Conservation (phyloP, 2,329 filamentous ascomycete genomes). For the Emmonsia crescens region DNA sequence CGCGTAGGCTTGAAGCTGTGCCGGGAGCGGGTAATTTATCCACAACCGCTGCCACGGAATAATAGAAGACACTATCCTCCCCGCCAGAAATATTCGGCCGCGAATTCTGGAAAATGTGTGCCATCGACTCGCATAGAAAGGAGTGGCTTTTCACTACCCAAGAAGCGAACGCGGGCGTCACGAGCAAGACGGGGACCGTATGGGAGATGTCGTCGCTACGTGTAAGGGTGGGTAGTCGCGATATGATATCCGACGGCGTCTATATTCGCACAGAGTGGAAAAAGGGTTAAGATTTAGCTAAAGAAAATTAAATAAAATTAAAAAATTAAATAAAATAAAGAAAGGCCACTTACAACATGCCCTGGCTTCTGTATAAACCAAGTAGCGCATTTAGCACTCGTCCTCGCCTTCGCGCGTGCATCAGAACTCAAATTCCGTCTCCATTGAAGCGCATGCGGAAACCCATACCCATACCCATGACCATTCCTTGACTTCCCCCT, state of each 20-base stretch:
- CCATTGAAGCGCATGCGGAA: background rate
- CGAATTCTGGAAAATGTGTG: slow-evolving; percentile 17
- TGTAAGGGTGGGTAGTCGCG: slow-evolving; percentile 17
- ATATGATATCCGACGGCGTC: slow-evolving; percentile 22
- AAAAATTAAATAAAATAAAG: background rate
- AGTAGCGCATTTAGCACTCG: background rate
- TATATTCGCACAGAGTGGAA: slow-evolving; percentile 7
- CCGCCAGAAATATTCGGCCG: slow-evolving; percentile 4
- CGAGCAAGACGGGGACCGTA: slow-evolving; percentile 25
- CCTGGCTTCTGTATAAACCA: background rate
- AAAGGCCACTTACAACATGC: background rate
- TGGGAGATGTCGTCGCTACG: slow-evolving; percentile 9
- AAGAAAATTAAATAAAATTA: background rate
- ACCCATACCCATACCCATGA: background rate
- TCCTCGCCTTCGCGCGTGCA: background rate
- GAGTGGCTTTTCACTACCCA: slow-evolving; percentile 24
- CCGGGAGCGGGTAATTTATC: slow-evolving; percentile 24
- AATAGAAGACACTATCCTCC: slow-evolving; percentile 13
- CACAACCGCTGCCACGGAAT: slow-evolving; percentile 27
- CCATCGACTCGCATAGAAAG: slow-evolving; percentile 24
- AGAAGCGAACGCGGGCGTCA: slow-evolving; percentile 28
- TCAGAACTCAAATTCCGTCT: background rate
- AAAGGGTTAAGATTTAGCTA: background rate
- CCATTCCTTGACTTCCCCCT: background rate
- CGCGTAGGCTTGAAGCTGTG: background rate